These are phyloP conservation scores for Neurospora crassa DNA, from an alignment of 2,329 filamentous ascomycete genomes.

Conservation along the genomic window DNA sequence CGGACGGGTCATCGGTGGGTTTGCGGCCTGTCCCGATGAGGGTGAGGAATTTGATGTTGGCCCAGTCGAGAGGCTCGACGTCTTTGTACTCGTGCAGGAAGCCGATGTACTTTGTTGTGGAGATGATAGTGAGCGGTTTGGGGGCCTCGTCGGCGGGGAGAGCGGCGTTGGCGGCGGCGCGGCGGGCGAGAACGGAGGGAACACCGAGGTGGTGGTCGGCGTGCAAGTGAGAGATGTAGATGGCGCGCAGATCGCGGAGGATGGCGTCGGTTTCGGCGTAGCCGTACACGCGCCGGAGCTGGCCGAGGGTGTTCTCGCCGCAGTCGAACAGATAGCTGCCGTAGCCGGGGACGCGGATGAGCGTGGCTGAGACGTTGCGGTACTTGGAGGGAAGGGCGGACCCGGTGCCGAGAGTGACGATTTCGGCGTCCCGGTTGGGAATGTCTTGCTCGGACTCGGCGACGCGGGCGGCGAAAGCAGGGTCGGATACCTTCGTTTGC, in stretches of 20 bases:
- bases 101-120: conserved; percentile 59
- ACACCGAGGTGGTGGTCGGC: conserved; percentile 93
- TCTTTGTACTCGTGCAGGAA: conserved; percentile 74
- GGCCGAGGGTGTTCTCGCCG: conserved; percentile 86
- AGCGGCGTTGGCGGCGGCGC: conserved; percentile 33
- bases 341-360: conserved; percentile 72
- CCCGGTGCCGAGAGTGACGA: conserved; percentile 83
- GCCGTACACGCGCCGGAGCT: conserved; percentile 66
- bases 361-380: conserved; percentile 84
- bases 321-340: conserved; percentile 89
- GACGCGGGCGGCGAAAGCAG: conserved; percentile 39
- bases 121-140: conserved; percentile 53
- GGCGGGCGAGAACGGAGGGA: conserved; percentile 76
- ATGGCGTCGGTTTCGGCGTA: conserved; percentile 56
- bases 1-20: background rate
- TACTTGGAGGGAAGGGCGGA: conserved; percentile 87
- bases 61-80: conserved; percentile 61
- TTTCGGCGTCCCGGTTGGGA: conserved; percentile 65
- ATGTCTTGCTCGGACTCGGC: conserved; percentile 51
- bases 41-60: conserved; percentile 37
- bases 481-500: conserved; percentile 28
- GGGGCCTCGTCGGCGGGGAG: conserved; percentile 20
- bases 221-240: conserved; percentile 94
- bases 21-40: conserved; percentile 18
- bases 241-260: conserved; percentile 65